A percentile compares a stretch with the other conserved stretches of the same genome.
phyloP scores from a whole-genome alignment of 2,329 filamentous ascomycete species.

The Hypocreales sp. region DNA sequence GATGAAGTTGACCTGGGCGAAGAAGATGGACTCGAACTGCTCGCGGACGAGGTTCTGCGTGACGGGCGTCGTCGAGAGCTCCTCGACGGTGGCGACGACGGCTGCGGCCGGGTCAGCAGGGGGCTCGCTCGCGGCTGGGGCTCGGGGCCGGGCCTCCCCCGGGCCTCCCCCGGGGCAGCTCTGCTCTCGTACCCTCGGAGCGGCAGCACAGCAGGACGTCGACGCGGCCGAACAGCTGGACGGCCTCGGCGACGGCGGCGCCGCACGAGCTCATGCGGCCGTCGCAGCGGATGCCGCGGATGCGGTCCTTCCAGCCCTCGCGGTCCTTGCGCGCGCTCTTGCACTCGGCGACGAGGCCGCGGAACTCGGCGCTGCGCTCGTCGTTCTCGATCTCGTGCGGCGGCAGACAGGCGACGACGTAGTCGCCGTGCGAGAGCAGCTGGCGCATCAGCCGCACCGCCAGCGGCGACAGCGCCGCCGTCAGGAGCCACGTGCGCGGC shows the following conservation, averaged over 20 bases:
- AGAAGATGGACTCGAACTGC: slow-evolving; percentile 91
- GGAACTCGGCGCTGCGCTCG: slow-evolving; percentile 62
- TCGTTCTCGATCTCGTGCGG: slow-evolving; percentile 67
- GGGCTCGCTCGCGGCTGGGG: slow-evolving; percentile 2
- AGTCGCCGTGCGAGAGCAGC: slow-evolving; percentile 81
- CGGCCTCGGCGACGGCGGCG: slow-evolving; percentile 73
- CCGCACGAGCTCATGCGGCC: slow-evolving; percentile 59
- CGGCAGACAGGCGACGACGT: slow-evolving; percentile 70
- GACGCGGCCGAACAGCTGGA: slow-evolving; percentile 69
- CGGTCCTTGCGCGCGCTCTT: slow-evolving; percentile 46
- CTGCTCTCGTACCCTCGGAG: slow-evolving; percentile 75
- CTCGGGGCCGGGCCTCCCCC: slow-evolving; percentile 3
- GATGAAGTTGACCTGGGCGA: slow-evolving; percentile 91
- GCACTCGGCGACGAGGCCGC: slow-evolving; percentile 58
- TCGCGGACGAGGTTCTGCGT: slow-evolving; percentile 71
- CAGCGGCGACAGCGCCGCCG: slow-evolving; percentile 71
- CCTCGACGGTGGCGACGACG: slow-evolving; percentile 81
- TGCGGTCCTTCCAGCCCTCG: slow-evolving; percentile 67
- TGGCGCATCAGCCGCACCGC: slow-evolving; percentile 68
- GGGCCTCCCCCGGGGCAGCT: too few species aligned
- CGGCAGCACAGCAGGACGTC: slow-evolving; percentile 86
- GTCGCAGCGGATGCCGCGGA: slow-evolving; percentile 50
- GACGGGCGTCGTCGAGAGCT: slow-evolving; percentile 57
- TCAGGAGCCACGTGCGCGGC: slow-evolving; percentile 86
- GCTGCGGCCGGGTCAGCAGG: slow-evolving; percentile 28